phyloP scores from a whole-genome alignment of 2,329 filamentous ascomycete genomes.

The Ceratocystis smalleyi region DNA sequence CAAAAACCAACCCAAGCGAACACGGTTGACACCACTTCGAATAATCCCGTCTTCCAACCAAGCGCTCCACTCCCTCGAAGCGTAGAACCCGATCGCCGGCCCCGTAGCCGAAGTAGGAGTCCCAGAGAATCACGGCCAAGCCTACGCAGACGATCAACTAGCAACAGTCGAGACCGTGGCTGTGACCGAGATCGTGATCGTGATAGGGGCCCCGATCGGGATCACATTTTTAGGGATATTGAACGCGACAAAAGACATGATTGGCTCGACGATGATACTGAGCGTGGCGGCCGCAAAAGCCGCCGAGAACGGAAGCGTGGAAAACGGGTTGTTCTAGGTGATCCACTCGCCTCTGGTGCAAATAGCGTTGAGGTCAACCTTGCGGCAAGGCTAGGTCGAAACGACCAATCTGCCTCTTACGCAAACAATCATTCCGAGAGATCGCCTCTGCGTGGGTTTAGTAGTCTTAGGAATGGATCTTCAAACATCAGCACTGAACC shows the following conservation, averaged over 20 bases:
- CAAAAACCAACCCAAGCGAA: not conserved
- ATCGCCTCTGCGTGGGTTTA: constrained; percentile 25
- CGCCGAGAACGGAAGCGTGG: constrained; percentile 12
- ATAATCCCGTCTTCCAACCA: not conserved
- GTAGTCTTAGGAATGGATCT: constrained; percentile 19
- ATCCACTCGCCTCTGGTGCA: constrained; percentile 27
- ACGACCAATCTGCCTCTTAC: constrained; percentile 22
- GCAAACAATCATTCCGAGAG: constrained; percentile 23
- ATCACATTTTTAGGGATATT: constrained; percentile 22
- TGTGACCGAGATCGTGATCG: constrained; percentile 16
- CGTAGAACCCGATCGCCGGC: not conserved
- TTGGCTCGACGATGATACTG: constrained; percentile 19
- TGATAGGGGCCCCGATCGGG: not conserved
- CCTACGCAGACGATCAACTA: constrained; percentile 7
- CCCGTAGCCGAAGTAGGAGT: constrained; percentile 9
- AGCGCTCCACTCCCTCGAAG: not conserved
- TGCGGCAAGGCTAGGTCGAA: constrained; percentile 27
- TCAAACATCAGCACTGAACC: not conserved
- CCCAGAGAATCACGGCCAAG: not conserved
- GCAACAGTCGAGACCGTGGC: constrained; percentile 6
- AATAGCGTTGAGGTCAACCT: constrained; percentile 38
- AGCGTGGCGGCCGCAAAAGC: constrained; percentile 16
- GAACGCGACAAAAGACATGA: constrained; percentile 27
- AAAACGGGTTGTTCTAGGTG: not conserved
- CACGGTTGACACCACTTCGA: not conserved